Evolutionary conservation across 495 filamentous ascomycete species (phyloP), one percentile per base, ranked within the genome.

Genomic region (Aspergillus incahuasiensis): DNA sequence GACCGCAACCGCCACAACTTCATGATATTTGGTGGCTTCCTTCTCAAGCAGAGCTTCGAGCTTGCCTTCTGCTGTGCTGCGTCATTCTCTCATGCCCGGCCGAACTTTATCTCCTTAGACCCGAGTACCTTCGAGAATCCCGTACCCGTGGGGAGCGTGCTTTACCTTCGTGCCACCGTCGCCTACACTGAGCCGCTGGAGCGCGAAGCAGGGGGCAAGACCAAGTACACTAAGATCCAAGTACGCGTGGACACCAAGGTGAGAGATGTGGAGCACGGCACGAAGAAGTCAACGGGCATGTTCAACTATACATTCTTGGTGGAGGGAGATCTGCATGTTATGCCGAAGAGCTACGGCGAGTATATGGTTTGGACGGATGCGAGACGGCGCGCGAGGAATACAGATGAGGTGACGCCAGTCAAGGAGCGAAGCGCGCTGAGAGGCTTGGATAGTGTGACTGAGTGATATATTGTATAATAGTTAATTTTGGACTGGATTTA

Each of bases 31-130:
- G 90, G 90, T 20, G 90, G 90, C 18, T 92, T 89, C 68, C 81
- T 92, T 0, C 77, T 95, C 0, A 90, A 90, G 65, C 82, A 86
- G 57, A 87, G 87, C 4, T 92, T 92, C 63, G 90, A 95, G 69
- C 78, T 95, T 1, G 88, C 90, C n/a, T 95, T 95, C 72, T 90
- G 86, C 68, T 90, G 87, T 65, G 87, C 85, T n/a, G 88, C 90
- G 0, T 83, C 86, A 4, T 88, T 89, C 59, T 81, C 89, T 0
- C 88, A 91, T 65, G 74, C 80, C 0, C 76, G 88, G 0, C 90
- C 90, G 3, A 89, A 83, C 13, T 95, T 92, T 72, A 73, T 92
- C 46, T 83, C 82, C 5, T 77, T 91, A 1, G 90, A 92, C 47
- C 90, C 90, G 0, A 86, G 81, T 59, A 92, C 87, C 0, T 95